phyloP scores from a whole-genome alignment of 257 asterid species.

The Primulina tabacum region DNA sequence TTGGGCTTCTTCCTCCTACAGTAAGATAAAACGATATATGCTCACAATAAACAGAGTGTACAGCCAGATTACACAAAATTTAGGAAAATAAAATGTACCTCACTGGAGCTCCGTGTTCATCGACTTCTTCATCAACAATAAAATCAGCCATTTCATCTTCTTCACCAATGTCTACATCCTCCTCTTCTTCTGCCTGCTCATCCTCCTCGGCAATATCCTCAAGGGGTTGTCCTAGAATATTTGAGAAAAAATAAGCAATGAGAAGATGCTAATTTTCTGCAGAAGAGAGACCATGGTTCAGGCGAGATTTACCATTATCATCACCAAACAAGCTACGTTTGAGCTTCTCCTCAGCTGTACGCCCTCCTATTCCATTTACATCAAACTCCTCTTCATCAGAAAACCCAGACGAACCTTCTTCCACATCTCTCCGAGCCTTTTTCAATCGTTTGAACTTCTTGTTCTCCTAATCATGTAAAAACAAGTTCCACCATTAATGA shows the following conservation, averaged over 20 bases:
- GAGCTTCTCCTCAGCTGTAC: constrained; percentile 80
- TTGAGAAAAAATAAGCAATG: background rate
- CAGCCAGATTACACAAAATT: background rate
- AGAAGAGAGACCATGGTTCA: constrained; percentile 12
- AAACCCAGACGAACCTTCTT: constrained; percentile 72
- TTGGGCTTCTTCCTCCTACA: constrained; percentile 77
- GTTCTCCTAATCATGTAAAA: constrained; percentile 45
- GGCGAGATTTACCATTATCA: constrained; percentile 61
- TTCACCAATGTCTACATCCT: constrained; percentile 67
- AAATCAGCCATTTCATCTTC: constrained; percentile 98
- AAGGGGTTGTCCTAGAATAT: constrained; percentile 60
- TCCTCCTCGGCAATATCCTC: constrained; percentile 97
- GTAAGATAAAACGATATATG: constrained; percentile 21
- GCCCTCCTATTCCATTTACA: constrained; percentile 67
- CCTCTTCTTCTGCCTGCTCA: constrained; percentile 65
- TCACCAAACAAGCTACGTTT: constrained; percentile 79
- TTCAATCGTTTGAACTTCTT: constrained; percentile 86
- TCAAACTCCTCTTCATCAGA: constrained; percentile 80
- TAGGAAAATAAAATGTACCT: constrained; percentile 39
- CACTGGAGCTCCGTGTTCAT: constrained; percentile 79
- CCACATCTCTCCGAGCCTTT: constrained; percentile 74
- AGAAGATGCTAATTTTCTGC: constrained; percentile 6
- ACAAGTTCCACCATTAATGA: background rate
- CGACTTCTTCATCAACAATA: constrained; percentile 86
- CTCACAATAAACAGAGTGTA: constrained; percentile 4